Evolutionary conservation across 768 basidiomycete species (phyloP).

Genomic region (Lanmaoa pseudosensibilis): DNA sequence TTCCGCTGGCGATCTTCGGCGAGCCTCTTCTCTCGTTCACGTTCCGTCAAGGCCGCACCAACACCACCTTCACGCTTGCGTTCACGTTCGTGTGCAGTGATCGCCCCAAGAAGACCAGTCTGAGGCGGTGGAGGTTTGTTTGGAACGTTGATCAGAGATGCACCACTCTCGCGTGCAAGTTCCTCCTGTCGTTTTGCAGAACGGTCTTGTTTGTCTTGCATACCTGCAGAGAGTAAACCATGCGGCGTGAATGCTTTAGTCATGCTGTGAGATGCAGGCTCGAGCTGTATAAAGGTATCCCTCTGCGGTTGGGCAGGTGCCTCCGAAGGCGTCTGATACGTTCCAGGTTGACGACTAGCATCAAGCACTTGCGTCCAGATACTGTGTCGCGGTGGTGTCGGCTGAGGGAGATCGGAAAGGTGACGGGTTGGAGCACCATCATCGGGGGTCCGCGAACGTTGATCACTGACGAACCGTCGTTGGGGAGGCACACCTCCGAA

Average conservation of each 20-base stretch:
- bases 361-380: conserved; percentile 93
- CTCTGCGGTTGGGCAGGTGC: conserved; percentile 31
- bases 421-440: conserved; percentile 56
- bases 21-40: conserved; percentile 87
- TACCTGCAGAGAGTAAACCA: conserved; percentile 89
- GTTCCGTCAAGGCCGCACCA: conserved; percentile 91
- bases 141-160: conserved; percentile 92
- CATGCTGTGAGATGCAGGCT: conserved; percentile 66
- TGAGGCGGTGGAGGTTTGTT: conserved; percentile 93
- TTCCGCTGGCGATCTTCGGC: conserved; percentile 93
- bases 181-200: conserved; percentile 96
- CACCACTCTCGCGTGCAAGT: conserved; percentile 86
- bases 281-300: conserved; percentile 75
- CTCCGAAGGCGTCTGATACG: conserved; percentile 36
- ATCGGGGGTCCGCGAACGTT: conserved; percentile 54
- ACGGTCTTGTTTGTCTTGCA: conserved; percentile 94
- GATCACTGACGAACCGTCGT: conserved; percentile 56
- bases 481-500: conserved; percentile 35
- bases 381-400: conserved; percentile 55
- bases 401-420: conserved; percentile 54
- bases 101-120: conserved; percentile 92
- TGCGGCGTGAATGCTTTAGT: conserved; percentile 95
- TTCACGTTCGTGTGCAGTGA: conserved; percentile 93
- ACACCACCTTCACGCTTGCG: conserved; percentile 93
- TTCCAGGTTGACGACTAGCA: conserved; percentile 52